Evolutionary conservation across 2,329 filamentous ascomycete genomes (phyloP).

Genomic region (Ophiostoma australiae): DNA sequence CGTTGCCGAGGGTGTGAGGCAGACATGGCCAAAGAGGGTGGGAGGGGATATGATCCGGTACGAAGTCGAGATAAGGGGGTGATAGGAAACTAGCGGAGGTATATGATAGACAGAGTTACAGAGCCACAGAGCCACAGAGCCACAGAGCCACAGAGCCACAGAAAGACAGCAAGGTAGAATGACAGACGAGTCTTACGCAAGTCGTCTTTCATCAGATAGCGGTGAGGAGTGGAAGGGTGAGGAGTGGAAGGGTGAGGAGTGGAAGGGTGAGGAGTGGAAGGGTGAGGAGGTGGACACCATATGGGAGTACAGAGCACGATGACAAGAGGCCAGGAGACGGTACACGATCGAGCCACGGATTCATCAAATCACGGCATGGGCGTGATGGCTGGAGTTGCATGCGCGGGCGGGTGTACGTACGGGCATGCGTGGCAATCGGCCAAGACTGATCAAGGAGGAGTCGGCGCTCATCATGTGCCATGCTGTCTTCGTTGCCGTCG

Average conservation of each 20-base stretch:
- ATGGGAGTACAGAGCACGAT: neutral
- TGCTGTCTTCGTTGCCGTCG: neutral
- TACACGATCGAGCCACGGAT: neutral
- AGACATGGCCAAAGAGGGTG: neutral
- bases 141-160: neutral
- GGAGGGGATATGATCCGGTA: neutral
- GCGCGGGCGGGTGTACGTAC: neutral
- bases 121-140: neutral
- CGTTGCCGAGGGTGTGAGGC: neutral
- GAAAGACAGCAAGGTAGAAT: neutral
- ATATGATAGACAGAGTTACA: neutral
- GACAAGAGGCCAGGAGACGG: neutral
- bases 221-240: neutral
- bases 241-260: neutral
- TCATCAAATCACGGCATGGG: neutral
- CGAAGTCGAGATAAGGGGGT: neutral
- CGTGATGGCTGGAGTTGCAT: neutral
- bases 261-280: neutral
- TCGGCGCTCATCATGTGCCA: neutral
- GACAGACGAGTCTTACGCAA: neutral
- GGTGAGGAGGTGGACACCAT: neutral
- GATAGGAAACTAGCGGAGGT: neutral
- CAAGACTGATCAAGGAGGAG: neutral
- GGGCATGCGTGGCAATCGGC: neutral
- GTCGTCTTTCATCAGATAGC: constrained; percentile 3